Percentiles rank a stretch among this genome's conserved stretches.
phyloP scores from a whole-genome alignment of 371 early-diverging fungal genomes.

The Mortierella sp. region DNA sequence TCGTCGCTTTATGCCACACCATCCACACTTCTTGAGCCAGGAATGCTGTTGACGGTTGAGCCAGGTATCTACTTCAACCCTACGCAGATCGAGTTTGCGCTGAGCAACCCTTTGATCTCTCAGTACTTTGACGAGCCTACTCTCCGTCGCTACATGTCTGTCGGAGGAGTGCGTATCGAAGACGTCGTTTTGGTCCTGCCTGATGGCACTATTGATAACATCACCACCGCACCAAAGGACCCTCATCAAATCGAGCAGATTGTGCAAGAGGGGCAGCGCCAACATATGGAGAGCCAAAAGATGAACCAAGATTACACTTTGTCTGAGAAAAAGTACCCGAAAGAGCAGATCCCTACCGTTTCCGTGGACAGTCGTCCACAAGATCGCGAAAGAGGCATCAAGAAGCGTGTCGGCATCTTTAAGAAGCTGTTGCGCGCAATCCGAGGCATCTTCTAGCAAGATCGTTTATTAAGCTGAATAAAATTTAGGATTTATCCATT shows the following conservation, averaged over 20 bases:
- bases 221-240: conserved; percentile 81
- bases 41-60: conserved; percentile 94
- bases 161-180: conserved; percentile 96
- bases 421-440: conserved; percentile 46
- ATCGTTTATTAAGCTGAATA: no score
- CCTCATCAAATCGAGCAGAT: conserved; percentile 70
- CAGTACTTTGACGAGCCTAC: conserved; percentile 75
- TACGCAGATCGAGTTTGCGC: conserved; percentile 59
- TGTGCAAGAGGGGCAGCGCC: conserved; percentile 40
- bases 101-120: conserved; percentile 63
- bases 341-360: background rate
- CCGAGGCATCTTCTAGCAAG: conserved; percentile 21
- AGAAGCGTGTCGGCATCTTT: conserved; percentile 48
- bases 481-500: no score
- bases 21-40: conserved; percentile 72
- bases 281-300: conserved; percentile 12
- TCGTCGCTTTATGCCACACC: conserved; percentile 85
- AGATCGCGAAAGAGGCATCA: conserved; percentile 5
- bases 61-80: conserved; percentile 86
- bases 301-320: background rate
- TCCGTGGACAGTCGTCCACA: background rate
- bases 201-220: conserved; percentile 71
- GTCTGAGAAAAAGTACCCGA: background rate
- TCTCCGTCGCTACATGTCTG: conserved; percentile 76
- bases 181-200: conserved; percentile 83